These are phyloP conservation scores for Lachnellula arida DNA, from an alignment of 2,329 filamentous ascomycete species.

Conservation along the genomic window DNA sequence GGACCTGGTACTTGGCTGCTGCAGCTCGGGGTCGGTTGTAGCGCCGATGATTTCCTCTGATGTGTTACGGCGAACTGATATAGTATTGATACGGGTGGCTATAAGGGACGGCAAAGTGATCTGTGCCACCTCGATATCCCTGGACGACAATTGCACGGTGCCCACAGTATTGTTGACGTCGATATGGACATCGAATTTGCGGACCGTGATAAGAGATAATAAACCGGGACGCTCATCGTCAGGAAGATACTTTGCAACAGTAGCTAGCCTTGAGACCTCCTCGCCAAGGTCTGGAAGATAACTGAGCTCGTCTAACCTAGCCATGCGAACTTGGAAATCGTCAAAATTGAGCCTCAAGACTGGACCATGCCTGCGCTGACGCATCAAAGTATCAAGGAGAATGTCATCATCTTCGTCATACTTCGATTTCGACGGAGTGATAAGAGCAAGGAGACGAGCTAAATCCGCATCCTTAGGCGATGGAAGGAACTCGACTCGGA, in stretches of 20 bases:
- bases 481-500: slow-evolving; percentile 67
- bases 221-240: slow-evolving; percentile 92
- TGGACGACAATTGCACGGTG: slow-evolving; percentile 50
- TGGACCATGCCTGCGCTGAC: slow-evolving; percentile 80
- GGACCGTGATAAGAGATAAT: slow-evolving; percentile 66
- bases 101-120: slow-evolving; percentile 80
- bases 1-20: slow-evolving; percentile 32
- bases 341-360: slow-evolving; percentile 69
- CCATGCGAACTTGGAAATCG: slow-evolving; percentile 57
- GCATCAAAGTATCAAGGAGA: slow-evolving; percentile 83
- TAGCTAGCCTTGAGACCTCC: slow-evolving; percentile 77
- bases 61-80: slow-evolving; percentile 60
- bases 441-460: slow-evolving; percentile 73
- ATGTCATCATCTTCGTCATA: slow-evolving; percentile 89
- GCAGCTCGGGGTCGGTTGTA: slow-evolving; percentile 27
- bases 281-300: slow-evolving; percentile 67
- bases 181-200: slow-evolving; percentile 55
- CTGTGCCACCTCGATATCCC: slow-evolving; percentile 67
- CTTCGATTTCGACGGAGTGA: slow-evolving; percentile 87
- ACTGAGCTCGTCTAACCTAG: slow-evolving; percentile 59
- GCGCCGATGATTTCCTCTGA: slow-evolving; percentile 68
- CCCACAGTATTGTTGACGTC: slow-evolving; percentile 69
- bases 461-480: slow-evolving; percentile 75
- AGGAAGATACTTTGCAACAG: slow-evolving; percentile 88
- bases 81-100: slow-evolving; percentile 65